Evolutionary conservation across 139 green algal genomes (phyloP), one percentile per base, ranked within the genome.

Genomic region (Chlorella sp.): DNA sequence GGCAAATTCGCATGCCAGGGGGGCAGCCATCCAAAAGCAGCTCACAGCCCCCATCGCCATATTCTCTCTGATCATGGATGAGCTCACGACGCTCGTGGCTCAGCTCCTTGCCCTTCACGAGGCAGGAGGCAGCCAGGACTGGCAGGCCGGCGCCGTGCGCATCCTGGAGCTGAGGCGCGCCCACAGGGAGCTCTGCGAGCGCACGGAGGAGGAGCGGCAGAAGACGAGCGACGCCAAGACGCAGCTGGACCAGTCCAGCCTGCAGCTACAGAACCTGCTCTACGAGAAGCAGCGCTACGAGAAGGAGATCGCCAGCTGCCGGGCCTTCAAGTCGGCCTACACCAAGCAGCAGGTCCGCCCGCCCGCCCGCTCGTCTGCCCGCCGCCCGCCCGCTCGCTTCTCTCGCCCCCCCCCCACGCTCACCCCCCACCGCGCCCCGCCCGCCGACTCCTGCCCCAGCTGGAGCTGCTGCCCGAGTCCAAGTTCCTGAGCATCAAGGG

Each of bases 261-360:
- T 91, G 21, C 65, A 84, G 67, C 84, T 95, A 35, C 82, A 94
- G 55, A 94, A 92, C 67, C 83, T 94, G 19, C 59, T 90, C 0
- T 94, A 93, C 36, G 87, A 94, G 71, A 83, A 84, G 73, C 82
- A 88, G 15, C 87, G 94, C 65, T 94, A 93, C 71, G 68, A 90
- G 33, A 93, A 92, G 55, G 90, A 94, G 65, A 94, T 94, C 29
- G 29, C 43, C 31, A 79, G 51, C 31, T 94, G 88, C 84, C 68
- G 79, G 42, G 86, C 77, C 62, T 94, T 89, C 69, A 51, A 63
- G 29, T 92, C 87, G 42, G 75, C 78, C 33, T 86, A 88, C 70
- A 70, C 73, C 58, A 83, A 90, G 8, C 46, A 63, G 45, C 46
- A 71, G 60, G 72, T 64, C 11, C 8, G 55, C 36, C 25, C 15